Percentiles rank a stretch among this genome's conserved stretches.
Evolutionary conservation across 768 basidiomycete genomes (phyloP).

Genomic region (Hemileccinum rubropunctum): DNA sequence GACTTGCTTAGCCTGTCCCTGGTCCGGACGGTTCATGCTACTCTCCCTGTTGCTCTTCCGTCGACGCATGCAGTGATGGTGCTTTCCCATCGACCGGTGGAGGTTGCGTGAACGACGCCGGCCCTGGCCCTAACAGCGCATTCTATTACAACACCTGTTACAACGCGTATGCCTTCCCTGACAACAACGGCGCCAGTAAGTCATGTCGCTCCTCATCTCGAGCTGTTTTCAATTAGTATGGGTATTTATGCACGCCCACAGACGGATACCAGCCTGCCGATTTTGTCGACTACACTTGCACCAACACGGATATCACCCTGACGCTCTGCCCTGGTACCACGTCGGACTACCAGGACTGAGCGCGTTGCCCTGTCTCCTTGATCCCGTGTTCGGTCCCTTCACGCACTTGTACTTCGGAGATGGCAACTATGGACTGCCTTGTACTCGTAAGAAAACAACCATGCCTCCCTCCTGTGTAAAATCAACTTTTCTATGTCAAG

Average conservation of each 20-base stretch:
- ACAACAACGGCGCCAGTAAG: conserved; percentile 31
- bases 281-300: conserved; percentile 28
- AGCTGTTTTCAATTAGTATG: not conserved
- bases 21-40: conserved; percentile 26
- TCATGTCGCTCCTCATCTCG: not conserved
- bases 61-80: conserved; percentile 24
- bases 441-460: too few relatives aligned
- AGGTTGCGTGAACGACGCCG: conserved; percentile 26
- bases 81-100: conserved; percentile 27
- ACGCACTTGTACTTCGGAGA: not conserved
- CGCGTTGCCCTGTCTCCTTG: not conserved
- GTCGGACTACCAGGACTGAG: conserved; percentile 13
- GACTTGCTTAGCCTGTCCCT: conserved; percentile 24
- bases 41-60: conserved; percentile 31
- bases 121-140: conserved; percentile 29
- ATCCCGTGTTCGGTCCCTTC: not conserved
- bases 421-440: not conserved
- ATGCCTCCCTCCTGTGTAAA: not conserved
- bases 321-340: conserved; percentile 29
- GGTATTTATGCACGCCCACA: conserved; percentile 9
- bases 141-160: conserved; percentile 28
- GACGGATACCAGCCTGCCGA: conserved; percentile 28
- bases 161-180: conserved; percentile 34
- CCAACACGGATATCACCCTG: conserved; percentile 26
- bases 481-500: not conserved